Evolutionary conservation across 208 protist genomes (phyloP), one percentile per base, ranked within the genome.

Genomic region (Acanthamoeba quina): DNA sequence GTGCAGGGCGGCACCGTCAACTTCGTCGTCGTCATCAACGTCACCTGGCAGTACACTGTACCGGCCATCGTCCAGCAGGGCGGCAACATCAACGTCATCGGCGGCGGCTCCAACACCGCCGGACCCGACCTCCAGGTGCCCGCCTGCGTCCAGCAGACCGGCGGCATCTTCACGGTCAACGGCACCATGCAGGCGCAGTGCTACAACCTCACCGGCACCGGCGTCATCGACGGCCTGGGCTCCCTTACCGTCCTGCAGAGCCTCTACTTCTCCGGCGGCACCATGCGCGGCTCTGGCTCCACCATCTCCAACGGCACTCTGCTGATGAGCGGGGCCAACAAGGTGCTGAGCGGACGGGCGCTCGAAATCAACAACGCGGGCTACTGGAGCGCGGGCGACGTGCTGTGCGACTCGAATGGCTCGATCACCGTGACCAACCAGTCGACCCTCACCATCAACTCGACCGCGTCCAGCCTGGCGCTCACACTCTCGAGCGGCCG

Each of bases 371-470:
- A 92, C 68, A 56, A 56, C 68, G n/a, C 4, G 64, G 60, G 15
- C 44, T 52, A 29, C 64, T 92, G 86, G 86, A 92, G 44, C 47
- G n/a, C 60, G 41, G 86, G 86, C 56, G 86, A 92, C 86, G 26
- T 92, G 31, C 13, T 62, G 34, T 92, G 86, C 86, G 86, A 58
- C 86, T 56, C 86, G 29, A 76, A 92, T 49, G 86, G 44, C 41
- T 10, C 41, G 21, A 76, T 92, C 86, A 76, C 34, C 86, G 52
- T 78, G 17, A 76, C 6, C 60, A 47, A 56, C 86, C 17, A 76
- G 34, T n/a, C 64, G 11, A 78, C 47, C 54, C 44, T 70, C 41
- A 76, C 60, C 64, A 58, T 92, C 86, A 92, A 92, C 60, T 29
- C 60, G 41, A 74, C 49, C 29, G 13, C 80, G 52, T 60, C 86